Evolutionary conservation across 83 land plant genomes (phyloP).

Genomic region (Diphasiastrum complanatum): DNA sequence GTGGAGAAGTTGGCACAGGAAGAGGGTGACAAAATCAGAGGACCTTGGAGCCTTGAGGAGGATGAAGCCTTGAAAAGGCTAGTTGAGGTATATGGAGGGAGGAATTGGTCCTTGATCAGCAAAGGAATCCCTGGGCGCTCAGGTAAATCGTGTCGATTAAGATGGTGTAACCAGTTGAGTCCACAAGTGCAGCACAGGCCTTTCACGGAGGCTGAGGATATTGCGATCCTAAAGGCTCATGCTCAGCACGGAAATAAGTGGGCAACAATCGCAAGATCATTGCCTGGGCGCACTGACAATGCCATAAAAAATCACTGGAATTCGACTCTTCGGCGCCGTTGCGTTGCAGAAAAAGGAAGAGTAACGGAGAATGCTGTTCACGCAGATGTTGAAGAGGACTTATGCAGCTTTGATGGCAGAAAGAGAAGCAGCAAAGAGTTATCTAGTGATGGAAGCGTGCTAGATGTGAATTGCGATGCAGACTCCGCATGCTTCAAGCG

Average conservation of each 20-base stretch:
- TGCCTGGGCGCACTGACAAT: constrained; percentile 28
- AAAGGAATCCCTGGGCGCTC: constrained; percentile 28
- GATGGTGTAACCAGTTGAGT: constrained; percentile 31
- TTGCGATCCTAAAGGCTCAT: constrained; percentile 23
- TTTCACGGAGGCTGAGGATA: constrained; percentile 23
- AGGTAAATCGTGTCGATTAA: constrained; percentile 23
- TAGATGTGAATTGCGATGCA: constrained; percentile 10
- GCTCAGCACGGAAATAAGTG: constrained; percentile 27
- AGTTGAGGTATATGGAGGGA: constrained; percentile 22
- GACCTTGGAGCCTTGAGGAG: constrained; percentile 31
- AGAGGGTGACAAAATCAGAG: constrained; percentile 27
- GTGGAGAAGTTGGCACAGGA: no score
- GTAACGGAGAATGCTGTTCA: neutral
- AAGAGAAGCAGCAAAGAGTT: constrained; percentile 19
- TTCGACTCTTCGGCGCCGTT: constrained; percentile 25
- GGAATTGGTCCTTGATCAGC: constrained; percentile 36
- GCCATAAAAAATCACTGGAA: constrained; percentile 31
- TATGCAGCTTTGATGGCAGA: constrained; percentile 15
- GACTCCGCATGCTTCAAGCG: constrained; percentile 18
- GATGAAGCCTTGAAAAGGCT: constrained; percentile 23
- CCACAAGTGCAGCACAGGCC: constrained; percentile 29
- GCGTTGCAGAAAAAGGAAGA: neutral
- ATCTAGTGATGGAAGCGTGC: constrained; percentile 17
- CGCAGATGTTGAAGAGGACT: constrained; percentile 5
- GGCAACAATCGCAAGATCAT: constrained; percentile 22